These are phyloP conservation scores for Petrea volubilis DNA, from an alignment of 257 asterid genomes.

Conservation along the genomic window DNA sequence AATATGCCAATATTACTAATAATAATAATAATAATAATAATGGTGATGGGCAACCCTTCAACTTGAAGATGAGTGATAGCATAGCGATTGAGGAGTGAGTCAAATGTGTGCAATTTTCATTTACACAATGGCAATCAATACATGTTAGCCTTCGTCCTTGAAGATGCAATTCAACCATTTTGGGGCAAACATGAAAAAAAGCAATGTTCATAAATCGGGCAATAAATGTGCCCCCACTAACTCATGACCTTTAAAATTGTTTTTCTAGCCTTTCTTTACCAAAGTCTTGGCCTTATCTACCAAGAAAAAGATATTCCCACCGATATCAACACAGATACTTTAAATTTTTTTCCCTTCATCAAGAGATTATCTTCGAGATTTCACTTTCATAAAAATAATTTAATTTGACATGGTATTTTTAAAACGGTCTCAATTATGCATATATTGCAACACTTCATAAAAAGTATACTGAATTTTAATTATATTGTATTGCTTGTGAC, in stretches of 20 bases:
- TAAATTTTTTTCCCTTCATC: not conserved
- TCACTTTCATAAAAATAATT: no score
- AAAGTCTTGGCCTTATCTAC: slow-evolving; percentile 5
- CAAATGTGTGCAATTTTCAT: slow-evolving; percentile 26
- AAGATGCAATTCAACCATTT: slow-evolving; percentile 11
- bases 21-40: no score
- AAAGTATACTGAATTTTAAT: no score
- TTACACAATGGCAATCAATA: not conserved
- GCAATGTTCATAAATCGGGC: slow-evolving; percentile 22
- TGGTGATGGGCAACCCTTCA: not conserved
- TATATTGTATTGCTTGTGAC: no score
- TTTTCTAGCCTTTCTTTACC: slow-evolving; percentile 1
- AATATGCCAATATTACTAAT: no score
- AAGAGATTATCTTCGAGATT: not conserved
- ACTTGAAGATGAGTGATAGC: not conserved
- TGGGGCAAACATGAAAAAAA: slow-evolving; percentile 25
- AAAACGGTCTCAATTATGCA: no score
- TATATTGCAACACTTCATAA: no score
- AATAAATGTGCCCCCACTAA: slow-evolving; percentile 29
- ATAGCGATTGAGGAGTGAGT: not conserved
- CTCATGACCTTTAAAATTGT: slow-evolving; percentile 12
- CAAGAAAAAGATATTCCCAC: not conserved
- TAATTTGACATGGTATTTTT: no score
- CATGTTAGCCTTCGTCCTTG: slow-evolving; percentile 18
- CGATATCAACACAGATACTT: not conserved